phyloP scores from a whole-genome alignment of 2,329 filamentous ascomycete species.

The Colletotrichum phormii region DNA sequence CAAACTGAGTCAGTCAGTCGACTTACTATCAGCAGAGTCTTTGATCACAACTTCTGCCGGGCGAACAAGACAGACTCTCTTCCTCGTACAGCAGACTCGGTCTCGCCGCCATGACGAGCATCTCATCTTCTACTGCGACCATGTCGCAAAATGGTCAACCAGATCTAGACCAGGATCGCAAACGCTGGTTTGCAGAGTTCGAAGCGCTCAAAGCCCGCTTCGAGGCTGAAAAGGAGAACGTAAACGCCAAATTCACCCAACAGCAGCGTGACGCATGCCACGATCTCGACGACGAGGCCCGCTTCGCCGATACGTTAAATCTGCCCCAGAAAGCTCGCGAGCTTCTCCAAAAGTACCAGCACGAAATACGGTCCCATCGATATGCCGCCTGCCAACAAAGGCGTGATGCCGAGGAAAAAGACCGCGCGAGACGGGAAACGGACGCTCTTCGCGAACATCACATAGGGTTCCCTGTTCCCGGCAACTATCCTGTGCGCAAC shows the following conservation, averaged over 20 bases:
- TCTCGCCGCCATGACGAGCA: slow-evolving; percentile 15
- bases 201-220: slow-evolving; percentile 21
- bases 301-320: background rate
- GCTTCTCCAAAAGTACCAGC: slow-evolving; percentile 20
- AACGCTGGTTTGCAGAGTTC: slow-evolving; percentile 16
- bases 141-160: background rate
- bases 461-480: slow-evolving; percentile 13
- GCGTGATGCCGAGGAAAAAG: background rate
- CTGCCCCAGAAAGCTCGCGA: slow-evolving; percentile 5
- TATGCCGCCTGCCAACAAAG: slow-evolving; percentile 9
- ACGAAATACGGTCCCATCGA: slow-evolving; percentile 24
- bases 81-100: background rate
- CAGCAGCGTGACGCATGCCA: slow-evolving; percentile 15
- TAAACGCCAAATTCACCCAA: slow-evolving; percentile 7
- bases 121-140: background rate
- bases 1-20: background rate
- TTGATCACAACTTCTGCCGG: background rate
- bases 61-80: background rate
- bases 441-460: slow-evolving; percentile 19
- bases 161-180: slow-evolving; percentile 25
- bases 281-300: slow-evolving; percentile 23
- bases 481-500: background rate
- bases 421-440: slow-evolving; percentile 3
- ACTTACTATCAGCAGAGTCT: background rate
- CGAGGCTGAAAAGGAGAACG: slow-evolving; percentile 15